Evolutionary conservation across 225 moss, liverwort and hornwort genomes (phyloP), one percentile per base, ranked within the genome.

Genomic region (Marchantia paleacea): DNA sequence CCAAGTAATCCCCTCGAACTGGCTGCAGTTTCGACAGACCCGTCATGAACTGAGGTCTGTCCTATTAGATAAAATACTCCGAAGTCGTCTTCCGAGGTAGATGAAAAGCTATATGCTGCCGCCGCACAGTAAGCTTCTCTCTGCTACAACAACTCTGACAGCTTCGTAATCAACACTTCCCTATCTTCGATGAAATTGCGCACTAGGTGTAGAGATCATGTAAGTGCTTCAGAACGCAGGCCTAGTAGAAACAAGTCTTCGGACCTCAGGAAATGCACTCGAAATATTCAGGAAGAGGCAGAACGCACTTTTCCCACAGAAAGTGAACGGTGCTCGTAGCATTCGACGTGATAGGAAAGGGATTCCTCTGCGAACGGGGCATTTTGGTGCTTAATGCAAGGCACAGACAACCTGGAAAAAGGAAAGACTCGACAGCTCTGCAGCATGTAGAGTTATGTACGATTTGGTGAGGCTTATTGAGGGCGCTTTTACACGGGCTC

Each of bases 341-440:
- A n/a, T 77, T 77, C 75, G 29, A 30, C 29, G 7, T 31, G 20
- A 61, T 15, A 47, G 60, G 62, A 39, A 48, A n/a, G 4, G 64
- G 64, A 19, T 14, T 48, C 61, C 47, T 48, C 77, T 63, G 12
- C 7, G 62, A 57, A 50, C 22, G 10, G 12, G 77, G 77, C 19
- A 77, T 10, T 25, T 39, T 77, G 31, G 14, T 20, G 61, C 50
- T 63, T 20, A 77, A 50, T 10, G 77, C 77, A 50, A 77, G 77
- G 22, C 77, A 77, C 47, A 77, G 19, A 48, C 77, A 77, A 11
- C 77, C 77, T 49, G 77, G 77, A 48, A 77, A 77, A 3, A 77
- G 62, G 61, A 77, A 77, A 24, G 77, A 77, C 20, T 64, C 62
- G 20, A 77, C 77, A 18, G 61, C 77, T 24, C 48, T 62, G 77